These are phyloP conservation scores for Alternaria gansuensis DNA, from an alignment of 2,329 filamentous ascomycete species.

Conservation along the genomic window DNA sequence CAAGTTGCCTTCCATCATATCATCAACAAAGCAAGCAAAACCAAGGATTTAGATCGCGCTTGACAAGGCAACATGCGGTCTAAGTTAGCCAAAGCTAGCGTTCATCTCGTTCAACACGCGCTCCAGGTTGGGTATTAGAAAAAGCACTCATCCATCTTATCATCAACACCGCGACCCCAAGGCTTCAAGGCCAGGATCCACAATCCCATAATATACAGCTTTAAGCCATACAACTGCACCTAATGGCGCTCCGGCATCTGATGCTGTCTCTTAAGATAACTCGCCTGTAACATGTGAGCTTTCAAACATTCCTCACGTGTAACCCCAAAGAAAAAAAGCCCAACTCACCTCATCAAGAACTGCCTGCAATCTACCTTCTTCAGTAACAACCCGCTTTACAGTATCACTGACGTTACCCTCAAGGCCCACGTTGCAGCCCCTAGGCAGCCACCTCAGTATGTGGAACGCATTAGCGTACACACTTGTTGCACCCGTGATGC, in stretches of 20 bases:
- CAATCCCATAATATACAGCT: not conserved
- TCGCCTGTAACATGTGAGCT: conserved; percentile 27
- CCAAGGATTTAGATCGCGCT: not conserved
- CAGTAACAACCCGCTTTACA: conserved; percentile 54
- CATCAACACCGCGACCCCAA: not conserved
- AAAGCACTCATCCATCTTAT: not conserved
- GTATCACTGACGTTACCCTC: conserved; percentile 53
- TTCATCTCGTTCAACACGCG: not conserved
- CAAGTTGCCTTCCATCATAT: not conserved
- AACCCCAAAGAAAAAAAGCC: not conserved
- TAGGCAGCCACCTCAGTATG: conserved; percentile 58
- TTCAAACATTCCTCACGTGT: not conserved
- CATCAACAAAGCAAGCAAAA: not conserved
- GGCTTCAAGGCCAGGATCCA: too few relatives aligned
- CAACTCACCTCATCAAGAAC: conserved; percentile 54
- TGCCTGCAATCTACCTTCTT: conserved; percentile 54
- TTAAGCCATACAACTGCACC: not conserved
- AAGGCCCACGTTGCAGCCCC: conserved; percentile 53
- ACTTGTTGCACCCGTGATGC: conserved; percentile 48
- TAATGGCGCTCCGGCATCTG: conserved; percentile 50
- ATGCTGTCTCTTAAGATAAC: conserved; percentile 50
- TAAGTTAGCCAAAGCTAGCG: not conserved
- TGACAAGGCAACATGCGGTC: not conserved
- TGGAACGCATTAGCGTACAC: conserved; percentile 60
- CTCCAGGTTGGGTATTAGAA: not conserved